Percentiles rank a stretch among this genome's conserved stretches.
Conservation (phyloP, 345 rosid species). For the Capsella bursapastoris region DNA sequence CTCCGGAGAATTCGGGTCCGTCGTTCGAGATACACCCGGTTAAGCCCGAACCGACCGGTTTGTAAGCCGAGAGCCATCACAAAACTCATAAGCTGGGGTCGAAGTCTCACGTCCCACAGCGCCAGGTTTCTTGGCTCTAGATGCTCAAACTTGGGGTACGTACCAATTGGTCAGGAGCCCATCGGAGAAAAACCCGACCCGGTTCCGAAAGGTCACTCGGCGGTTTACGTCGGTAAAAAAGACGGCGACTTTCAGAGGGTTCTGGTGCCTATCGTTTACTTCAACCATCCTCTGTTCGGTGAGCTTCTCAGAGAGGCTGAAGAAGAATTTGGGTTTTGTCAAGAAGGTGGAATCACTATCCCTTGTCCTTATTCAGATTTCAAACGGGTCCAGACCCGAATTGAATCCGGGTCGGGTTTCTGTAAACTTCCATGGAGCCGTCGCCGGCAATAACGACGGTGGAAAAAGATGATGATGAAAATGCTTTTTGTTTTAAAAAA, state of each 20-base stretch:
- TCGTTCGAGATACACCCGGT: conserved; percentile 36
- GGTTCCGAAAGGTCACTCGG: conserved; percentile 85
- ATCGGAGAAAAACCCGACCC: conserved; percentile 35
- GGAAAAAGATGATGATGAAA: conserved; percentile 13
- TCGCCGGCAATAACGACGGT: conserved; percentile 34
- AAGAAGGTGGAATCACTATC: conserved; percentile 85
- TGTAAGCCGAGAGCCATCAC: conserved; percentile 49
- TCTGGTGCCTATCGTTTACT: conserved; percentile 82
- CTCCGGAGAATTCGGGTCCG: conserved; percentile 32
- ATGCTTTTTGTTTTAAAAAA: background rate
- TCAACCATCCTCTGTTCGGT: conserved; percentile 92
- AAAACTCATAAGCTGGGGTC: conserved; percentile 69
- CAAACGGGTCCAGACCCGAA: conserved; percentile 75
- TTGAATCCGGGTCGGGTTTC: conserved; percentile 58
- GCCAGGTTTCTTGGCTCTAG: conserved; percentile 55
- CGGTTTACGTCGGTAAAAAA: conserved; percentile 79
- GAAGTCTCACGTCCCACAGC: conserved; percentile 55
- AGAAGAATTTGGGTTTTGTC: conserved; percentile 82
- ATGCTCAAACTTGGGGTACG: conserved; percentile 51
- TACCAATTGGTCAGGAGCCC: conserved; percentile 48
- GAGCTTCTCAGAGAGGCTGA: conserved; percentile 82
- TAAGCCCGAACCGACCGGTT: conserved; percentile 21
- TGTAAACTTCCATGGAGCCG: conserved; percentile 53
- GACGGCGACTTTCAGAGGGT: conserved; percentile 82
- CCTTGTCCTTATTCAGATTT: conserved; percentile 88